Percentiles rank a stretch among this genome's conserved stretches.
Conservation (phyloP, 352 stramenopile species). For the Globisporangium barbulae region DNA sequence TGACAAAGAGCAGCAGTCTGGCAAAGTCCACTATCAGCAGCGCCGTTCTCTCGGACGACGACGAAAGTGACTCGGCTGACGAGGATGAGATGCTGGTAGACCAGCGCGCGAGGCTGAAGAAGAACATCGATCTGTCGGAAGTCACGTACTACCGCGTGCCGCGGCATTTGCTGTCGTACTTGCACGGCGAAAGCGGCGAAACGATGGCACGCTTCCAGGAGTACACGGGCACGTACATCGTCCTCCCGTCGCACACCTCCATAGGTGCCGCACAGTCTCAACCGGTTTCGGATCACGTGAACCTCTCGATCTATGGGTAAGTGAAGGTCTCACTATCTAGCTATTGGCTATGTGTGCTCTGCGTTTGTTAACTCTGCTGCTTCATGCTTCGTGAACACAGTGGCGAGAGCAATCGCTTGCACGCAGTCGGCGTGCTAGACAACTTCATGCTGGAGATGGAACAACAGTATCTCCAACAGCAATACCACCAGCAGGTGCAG, state of each 20-base stretch:
- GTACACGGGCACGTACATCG: constrained; percentile 75
- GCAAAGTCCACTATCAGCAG: constrained; percentile 4
- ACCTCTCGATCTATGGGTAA: constrained; percentile 77
- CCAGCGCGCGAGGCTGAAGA: constrained; percentile 36
- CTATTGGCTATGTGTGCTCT: not conserved
- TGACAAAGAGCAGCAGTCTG: constrained; percentile 6
- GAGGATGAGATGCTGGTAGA: constrained; percentile 52
- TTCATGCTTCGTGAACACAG: constrained; percentile 14
- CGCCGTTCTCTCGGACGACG: constrained; percentile 11
- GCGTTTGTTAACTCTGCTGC: not conserved
- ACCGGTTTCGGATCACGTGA: constrained; percentile 31
- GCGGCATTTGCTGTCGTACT: constrained; percentile 52
- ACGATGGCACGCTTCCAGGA: constrained; percentile 79
- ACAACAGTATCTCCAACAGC: constrained; percentile 39
- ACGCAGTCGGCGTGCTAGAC: constrained; percentile 58
- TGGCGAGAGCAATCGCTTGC: constrained; percentile 39
- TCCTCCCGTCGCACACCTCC: constrained; percentile 40
- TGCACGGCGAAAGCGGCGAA: constrained; percentile 65
- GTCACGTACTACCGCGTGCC: constrained; percentile 76
- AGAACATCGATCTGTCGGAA: constrained; percentile 74
- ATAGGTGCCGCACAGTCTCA: constrained; percentile 4
- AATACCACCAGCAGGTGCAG: constrained; percentile 36
- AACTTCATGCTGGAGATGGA: constrained; percentile 61
- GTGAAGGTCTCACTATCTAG: not conserved
- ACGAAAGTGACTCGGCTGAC: constrained; percentile 17